These are phyloP conservation scores for Quercus suber DNA, from an alignment of 306 rosid species.

Conservation along the genomic window DNA sequence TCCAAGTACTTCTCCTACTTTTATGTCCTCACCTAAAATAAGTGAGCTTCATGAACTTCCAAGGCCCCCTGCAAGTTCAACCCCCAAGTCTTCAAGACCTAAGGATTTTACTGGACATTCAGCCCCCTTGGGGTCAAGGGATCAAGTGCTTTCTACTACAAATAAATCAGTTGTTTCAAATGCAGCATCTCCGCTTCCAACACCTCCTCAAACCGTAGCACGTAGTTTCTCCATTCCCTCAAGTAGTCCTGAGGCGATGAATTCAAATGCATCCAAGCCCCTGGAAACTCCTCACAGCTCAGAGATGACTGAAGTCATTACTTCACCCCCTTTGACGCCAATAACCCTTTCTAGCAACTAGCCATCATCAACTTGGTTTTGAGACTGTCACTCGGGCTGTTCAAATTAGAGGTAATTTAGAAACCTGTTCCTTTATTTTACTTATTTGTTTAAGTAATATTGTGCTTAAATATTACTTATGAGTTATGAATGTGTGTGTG, in stretches of 20 bases:
- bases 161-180: slow-evolving; percentile 39
- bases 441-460: too few relatives aligned
- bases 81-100: slow-evolving; percentile 53
- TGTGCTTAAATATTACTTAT: too few relatives aligned
- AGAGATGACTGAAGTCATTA: slow-evolving; percentile 35
- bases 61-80: slow-evolving; percentile 68
- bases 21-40: slow-evolving; percentile 76
- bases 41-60: slow-evolving; percentile 99
- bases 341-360: slow-evolving; percentile 45
- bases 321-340: slow-evolving; percentile 75
- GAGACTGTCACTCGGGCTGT: slow-evolving; percentile 34
- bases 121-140: slow-evolving; percentile 68
- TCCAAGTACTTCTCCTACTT: slow-evolving; percentile 72
- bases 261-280: slow-evolving; percentile 40
- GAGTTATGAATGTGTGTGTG: too few relatives aligned
- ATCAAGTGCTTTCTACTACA: slow-evolving; percentile 48
- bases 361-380: slow-evolving; percentile 36
- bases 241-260: slow-evolving; percentile 49
- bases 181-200: slow-evolving; percentile 79
- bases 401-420: slow-evolving; percentile 55
- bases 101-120: slow-evolving; percentile 68
- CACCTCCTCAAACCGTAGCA: slow-evolving; percentile 62
- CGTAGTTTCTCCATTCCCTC: slow-evolving; percentile 94
- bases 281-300: slow-evolving; percentile 43
- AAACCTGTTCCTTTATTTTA: neutral